Percentiles rank a stretch among this genome's conserved stretches.
Conservation (phyloP, 2,329 filamentous ascomycete genomes). For the Fusarium coffeatum region DNA sequence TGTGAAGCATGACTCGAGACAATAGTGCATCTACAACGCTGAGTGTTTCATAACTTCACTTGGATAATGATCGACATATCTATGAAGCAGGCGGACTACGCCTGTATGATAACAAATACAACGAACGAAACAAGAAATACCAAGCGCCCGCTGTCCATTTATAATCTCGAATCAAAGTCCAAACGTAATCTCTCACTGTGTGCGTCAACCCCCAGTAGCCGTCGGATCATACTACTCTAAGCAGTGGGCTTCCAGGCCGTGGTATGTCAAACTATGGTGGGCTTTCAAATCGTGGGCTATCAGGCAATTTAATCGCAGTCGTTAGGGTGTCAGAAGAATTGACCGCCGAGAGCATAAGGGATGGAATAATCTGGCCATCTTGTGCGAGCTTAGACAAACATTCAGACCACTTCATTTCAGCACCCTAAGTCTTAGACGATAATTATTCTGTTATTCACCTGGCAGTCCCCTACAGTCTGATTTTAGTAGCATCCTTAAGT, state of each 20-base stretch:
- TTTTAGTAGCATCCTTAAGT: constrained; percentile 78
- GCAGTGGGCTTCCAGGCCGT: background rate
- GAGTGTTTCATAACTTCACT: constrained; percentile 23
- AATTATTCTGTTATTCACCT: background rate
- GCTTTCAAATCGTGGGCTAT: background rate
- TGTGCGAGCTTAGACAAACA: background rate
- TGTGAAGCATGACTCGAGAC: constrained; percentile 22
- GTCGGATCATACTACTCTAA: background rate
- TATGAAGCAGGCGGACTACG: constrained; percentile 13
- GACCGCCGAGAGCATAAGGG: background rate
- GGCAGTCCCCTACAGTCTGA: constrained; percentile 66
- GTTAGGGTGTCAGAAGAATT: background rate
- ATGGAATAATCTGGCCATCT: background rate
- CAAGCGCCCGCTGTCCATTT: constrained; percentile 38
- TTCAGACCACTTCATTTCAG: background rate
- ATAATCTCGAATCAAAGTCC: constrained; percentile 15
- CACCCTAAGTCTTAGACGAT: background rate
- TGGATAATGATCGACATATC: constrained; percentile 13
- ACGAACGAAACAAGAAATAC: constrained; percentile 18
- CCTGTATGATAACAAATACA: constrained; percentile 29
- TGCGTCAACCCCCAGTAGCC: constrained; percentile 17
- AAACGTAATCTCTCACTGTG: background rate
- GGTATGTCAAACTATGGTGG: background rate
- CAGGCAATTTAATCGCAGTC: background rate
- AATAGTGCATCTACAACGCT: constrained; percentile 7